A percentile compares a stretch with the other conserved stretches of the same genome.
These are phyloP conservation scores for Clitoria ternatea DNA, from an alignment of 306 rosid species.

Conservation along the genomic window DNA sequence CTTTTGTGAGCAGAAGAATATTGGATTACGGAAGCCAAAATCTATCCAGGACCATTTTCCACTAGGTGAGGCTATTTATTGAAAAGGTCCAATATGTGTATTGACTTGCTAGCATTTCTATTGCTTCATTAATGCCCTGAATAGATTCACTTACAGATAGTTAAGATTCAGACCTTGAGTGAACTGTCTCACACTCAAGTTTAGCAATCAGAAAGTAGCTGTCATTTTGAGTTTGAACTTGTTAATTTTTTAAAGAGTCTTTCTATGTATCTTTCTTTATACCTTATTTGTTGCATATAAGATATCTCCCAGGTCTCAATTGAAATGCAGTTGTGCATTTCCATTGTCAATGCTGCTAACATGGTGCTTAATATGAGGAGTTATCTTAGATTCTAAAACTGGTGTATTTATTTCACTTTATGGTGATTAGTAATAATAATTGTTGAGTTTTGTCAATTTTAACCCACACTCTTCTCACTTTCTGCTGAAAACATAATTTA, in stretches of 20 bases:
- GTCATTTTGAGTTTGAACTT: slow-evolving; percentile 7
- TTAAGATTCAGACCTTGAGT: slow-evolving; percentile 8
- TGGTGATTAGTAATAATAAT: not conserved
- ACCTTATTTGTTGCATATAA: not conserved
- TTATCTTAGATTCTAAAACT: slow-evolving; percentile 6
- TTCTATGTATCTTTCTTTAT: slow-evolving; percentile 17
- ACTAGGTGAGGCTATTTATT: slow-evolving; percentile 50
- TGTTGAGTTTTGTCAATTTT: slow-evolving; percentile 10
- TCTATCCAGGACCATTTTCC: slow-evolving; percentile 35
- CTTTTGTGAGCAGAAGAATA: slow-evolving; percentile 44
- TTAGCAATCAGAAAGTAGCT: slow-evolving; percentile 6
- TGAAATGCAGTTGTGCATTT: not conserved
- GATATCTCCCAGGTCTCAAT: not conserved
- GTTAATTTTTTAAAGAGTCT: slow-evolving; percentile 5
- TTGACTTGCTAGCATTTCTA: not conserved
- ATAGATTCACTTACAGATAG: not conserved
- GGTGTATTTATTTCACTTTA: not conserved
- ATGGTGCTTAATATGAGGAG: not conserved
- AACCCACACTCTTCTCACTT: not conserved
- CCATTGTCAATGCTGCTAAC: not conserved
- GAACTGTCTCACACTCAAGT: not conserved
- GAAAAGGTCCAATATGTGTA: not conserved
- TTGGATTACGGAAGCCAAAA: slow-evolving; percentile 49
- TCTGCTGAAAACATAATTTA: slow-evolving; percentile 3
- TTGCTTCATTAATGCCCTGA: not conserved